Evolutionary conservation across 345 rosid species (phyloP), one percentile per base, ranked within the genome.

Genomic region (Odontarrhena argentea): DNA sequence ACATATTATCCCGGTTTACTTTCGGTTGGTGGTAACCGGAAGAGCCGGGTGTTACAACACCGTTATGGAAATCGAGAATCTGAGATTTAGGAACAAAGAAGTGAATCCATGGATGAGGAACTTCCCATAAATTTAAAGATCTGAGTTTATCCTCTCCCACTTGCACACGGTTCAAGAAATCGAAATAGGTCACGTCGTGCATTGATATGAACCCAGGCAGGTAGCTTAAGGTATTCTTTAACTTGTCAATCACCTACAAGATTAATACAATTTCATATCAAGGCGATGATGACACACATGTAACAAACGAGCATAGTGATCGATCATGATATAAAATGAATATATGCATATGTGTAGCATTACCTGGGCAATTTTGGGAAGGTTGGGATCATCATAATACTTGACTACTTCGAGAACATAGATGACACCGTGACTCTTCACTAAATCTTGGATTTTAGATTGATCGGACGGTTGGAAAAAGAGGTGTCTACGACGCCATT

Each of bases 81-180:
- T 71, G 75, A 67, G 98, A 86, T 77, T 79, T 85, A 10, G 98
- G 97, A 6, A 93, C 66, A 43, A 84, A 84, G 60, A 93, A 97
- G 77, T 93, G 90, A 73, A 93, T 96, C 98, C 98, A 93, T 69
- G 97, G 98, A 75, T 93, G 97, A 7, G 98, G 98, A 74, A 93
- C 88, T 75, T 90, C 96, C 98, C 96, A 93, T 70, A 93, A 81
- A 51, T 96, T 96, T 51, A 82, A 82, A 6, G 96, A 81, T 70
- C 86, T 76, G n/a, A 90, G 78, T 74, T 72, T 90, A 38, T 82
- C 60, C 82, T 90, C 98, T 4, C 89, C 84, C 18, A 67, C 52
- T 55, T 85, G 82, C 63, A 90, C 98, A 68, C 97, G 84, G 72
- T 93, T 87, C 75, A 93, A 73, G 78, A 93, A 90, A 49, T 85